Percentiles rank a stretch among this genome's conserved stretches.
These are phyloP conservation scores for Colletotrichum chlorophyti DNA, from an alignment of 2,329 filamentous ascomycete species.

Conservation along the genomic window DNA sequence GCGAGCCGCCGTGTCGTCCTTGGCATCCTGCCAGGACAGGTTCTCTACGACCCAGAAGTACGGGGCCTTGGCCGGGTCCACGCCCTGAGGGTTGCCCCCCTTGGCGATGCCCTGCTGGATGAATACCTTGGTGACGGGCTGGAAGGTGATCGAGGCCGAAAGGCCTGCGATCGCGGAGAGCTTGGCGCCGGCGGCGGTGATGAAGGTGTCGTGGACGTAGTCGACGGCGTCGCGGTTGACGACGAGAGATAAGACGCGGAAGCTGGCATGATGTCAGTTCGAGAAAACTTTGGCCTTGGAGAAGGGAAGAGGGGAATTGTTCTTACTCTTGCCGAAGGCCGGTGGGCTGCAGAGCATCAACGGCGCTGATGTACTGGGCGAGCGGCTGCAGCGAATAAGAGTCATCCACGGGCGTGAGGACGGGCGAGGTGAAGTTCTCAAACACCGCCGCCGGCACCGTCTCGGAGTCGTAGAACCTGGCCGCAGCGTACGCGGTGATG, in stretches of 20 bases:
- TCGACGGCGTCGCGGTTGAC: conserved; percentile 26
- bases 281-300: too few relatives aligned
- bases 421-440: conserved; percentile 28
- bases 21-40: conserved; percentile 23
- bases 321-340: conserved; percentile 28
- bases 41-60: conserved; percentile 31
- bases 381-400: conserved; percentile 23
- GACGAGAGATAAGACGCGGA: conserved; percentile 28
- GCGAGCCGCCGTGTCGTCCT: conserved; percentile 7
- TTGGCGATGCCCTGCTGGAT: conserved; percentile 17
- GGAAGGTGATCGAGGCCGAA: conserved; percentile 28
- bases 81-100: conserved; percentile 29
- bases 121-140: conserved; percentile 28
- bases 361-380: conserved; percentile 21
- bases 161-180: conserved; percentile 12
- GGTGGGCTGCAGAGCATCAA: conserved; percentile 28
- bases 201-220: conserved; percentile 22
- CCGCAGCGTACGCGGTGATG: conserved; percentile 27
- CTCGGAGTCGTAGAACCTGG: conserved; percentile 28
- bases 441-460: conserved; percentile 12
- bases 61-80: conserved; percentile 22
- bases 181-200: conserved; percentile 8
- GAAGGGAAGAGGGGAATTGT: too few relatives aligned
- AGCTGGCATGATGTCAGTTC: conserved; percentile 8
- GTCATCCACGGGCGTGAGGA: conserved; percentile 21